phyloP scores from a whole-genome alignment of 257 asterid species.

The Perilla frutescens region DNA sequence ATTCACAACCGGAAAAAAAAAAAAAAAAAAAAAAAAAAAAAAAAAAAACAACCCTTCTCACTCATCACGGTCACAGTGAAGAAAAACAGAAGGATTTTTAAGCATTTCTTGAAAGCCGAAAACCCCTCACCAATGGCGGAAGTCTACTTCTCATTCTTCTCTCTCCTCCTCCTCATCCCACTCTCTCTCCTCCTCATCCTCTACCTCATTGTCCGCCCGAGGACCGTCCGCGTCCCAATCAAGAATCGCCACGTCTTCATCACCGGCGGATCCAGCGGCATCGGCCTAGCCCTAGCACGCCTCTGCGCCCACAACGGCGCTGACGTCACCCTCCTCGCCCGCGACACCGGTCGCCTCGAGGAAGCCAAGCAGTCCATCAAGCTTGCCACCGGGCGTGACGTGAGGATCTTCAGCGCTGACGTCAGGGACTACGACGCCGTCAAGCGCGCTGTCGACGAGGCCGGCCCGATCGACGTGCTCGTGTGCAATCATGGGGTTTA shows the following conservation, averaged over 20 bases:
- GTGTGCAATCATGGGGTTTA: slow-evolving; percentile 91
- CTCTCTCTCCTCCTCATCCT: slow-evolving; percentile 62
- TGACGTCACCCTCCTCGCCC: slow-evolving; percentile 78
- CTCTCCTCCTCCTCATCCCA: slow-evolving; percentile 61
- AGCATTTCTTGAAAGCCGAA: background rate
- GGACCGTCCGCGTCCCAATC: slow-evolving; percentile 62
- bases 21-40: too few relatives aligned
- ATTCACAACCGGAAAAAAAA: too few relatives aligned
- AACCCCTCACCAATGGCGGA: slow-evolving; percentile 53
- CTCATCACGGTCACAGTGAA: too few relatives aligned
- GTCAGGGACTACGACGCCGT: slow-evolving; percentile 80
- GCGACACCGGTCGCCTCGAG: slow-evolving; percentile 63
- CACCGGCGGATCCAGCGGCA: slow-evolving; percentile 99
- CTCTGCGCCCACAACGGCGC: slow-evolving; percentile 75
- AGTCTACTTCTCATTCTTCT: slow-evolving; percentile 47
- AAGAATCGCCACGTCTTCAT: slow-evolving; percentile 91
- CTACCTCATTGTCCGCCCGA: slow-evolving; percentile 75
- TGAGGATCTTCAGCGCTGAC: slow-evolving; percentile 73
- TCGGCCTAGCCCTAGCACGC: slow-evolving; percentile 90
- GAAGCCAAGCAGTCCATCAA: slow-evolving; percentile 76
- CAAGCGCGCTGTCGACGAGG: slow-evolving; percentile 62
- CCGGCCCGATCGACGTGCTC: slow-evolving; percentile 82
- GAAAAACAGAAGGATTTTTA: background rate
- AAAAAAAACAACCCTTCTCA: too few relatives aligned
- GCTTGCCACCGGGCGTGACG: slow-evolving; percentile 90